Conservation (phyloP, 1,284 basidiomycete genomes). For the Puccinia polysora region DNA sequence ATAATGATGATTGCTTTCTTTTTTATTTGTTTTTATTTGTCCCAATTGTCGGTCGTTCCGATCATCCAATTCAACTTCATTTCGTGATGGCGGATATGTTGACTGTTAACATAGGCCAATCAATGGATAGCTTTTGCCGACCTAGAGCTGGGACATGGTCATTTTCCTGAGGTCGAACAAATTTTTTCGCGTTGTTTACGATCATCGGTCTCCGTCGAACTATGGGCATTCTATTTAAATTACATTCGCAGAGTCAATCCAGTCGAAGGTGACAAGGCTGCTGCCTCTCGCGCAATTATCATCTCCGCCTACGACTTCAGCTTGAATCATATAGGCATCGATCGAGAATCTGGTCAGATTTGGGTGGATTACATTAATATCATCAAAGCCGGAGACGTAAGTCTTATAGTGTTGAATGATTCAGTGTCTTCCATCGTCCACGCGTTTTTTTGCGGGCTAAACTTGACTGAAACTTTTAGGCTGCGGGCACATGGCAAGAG, state of each 20-base stretch:
- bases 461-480: conserved; percentile 53
- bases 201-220: conserved; percentile 73
- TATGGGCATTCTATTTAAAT: conserved; percentile 78
- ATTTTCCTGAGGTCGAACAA: conserved; percentile 67
- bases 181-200: conserved; percentile 76
- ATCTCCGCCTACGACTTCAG: conserved; percentile 91
- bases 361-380: conserved; percentile 72
- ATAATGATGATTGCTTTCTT: background rate
- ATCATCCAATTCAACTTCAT: conserved; percentile 1
- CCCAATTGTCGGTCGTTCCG: background rate
- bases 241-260: conserved; percentile 67
- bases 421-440: background rate
- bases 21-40: too few species aligned
- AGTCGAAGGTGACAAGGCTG: conserved; percentile 54
- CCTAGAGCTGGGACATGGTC: conserved; percentile 64
- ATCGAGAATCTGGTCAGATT: conserved; percentile 59
- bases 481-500: conserved; percentile 81
- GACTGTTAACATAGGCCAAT: conserved; percentile 48
- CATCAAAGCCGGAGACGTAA: conserved; percentile 70
- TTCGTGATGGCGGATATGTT: too few species aligned
- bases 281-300: conserved; percentile 65
- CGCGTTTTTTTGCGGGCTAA: background rate
- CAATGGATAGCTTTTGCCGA: conserved; percentile 67
- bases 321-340: conserved; percentile 77
- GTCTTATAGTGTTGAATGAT: conserved; percentile 47